Evolutionary conservation across 2,329 filamentous ascomycete genomes (phyloP), one percentile per base, ranked within the genome.

Genomic region (Cladobotryum protrusum): DNA sequence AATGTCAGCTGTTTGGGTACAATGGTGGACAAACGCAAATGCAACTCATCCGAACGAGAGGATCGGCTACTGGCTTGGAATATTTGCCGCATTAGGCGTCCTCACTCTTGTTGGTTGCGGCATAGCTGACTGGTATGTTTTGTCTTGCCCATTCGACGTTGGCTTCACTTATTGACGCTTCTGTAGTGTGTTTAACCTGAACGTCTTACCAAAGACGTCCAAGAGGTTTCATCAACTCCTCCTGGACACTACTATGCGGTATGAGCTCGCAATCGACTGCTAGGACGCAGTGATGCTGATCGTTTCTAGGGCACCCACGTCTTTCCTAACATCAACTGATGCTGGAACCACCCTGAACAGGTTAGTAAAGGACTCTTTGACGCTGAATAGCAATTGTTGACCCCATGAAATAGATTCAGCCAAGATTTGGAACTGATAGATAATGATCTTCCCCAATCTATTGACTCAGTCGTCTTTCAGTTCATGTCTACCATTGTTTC

Each of bases 301-400:
- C 7, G 5, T 29, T 8, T 0, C 18, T 14, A 58, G 56, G 8
- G 56, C 56, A 24, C 37, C 66, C 2, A 61, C 67, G 15, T 54
- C 54, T 3, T 69, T 69, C 54, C 64, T 72, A 39, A 65, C 65
- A 0, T 60, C 56, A 5, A 69, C 68, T 1, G 64, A 70, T 48
- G 62, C 59, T 8, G 68, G 68, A 13, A 55, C 63, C 1, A 61
- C 65, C 1, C 62, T 63, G 18, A 70, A 72, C 45, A 59, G 57
- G 46, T 54, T 24, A 1, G 45, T 19, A 9, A 29, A 29, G 11
- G 24, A 29, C 11, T 24, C 24, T 9, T 9, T 29, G 7, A 29
- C 6, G 6, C 24, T 9, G 24, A 29, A 9, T 29, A 9, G 11
- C 6, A 29, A 29, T 8, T 2, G 11, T 9, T 29, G 24, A 29